phyloP scores from a whole-genome alignment of 75 land plant genomes.

The Cunninghamia lanceolata region DNA sequence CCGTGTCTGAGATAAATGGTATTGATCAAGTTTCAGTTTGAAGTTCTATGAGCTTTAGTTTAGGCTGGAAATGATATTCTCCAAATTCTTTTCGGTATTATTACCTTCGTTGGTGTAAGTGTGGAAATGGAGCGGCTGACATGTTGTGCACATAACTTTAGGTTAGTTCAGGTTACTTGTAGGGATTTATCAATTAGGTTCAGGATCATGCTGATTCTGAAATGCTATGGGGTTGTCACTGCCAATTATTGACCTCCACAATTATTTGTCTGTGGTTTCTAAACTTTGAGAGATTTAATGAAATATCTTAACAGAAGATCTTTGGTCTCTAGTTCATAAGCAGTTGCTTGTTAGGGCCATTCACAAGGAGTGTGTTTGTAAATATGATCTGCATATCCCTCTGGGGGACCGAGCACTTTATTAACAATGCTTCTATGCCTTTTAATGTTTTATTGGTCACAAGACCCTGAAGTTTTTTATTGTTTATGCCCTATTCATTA shows the following conservation, averaged over 20 bases:
- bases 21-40: neutral
- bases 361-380: neutral
- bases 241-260: neutral
- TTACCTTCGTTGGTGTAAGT: neutral
- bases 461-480: neutral
- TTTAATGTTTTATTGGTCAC: neutral
- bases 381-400: neutral
- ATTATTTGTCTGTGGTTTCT: neutral
- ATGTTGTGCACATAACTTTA: neutral
- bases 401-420: neutral
- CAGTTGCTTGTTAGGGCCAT: neutral
- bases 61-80: neutral
- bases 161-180: neutral
- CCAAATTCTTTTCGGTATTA: neutral
- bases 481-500: neutral
- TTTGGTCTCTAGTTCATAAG: neutral
- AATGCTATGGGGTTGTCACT: neutral
- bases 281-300: neutral
- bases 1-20: neutral
- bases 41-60: neutral
- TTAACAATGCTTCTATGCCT: neutral
- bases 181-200: neutral
- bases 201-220: neutral
- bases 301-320: neutral
- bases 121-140: neutral